A percentile compares a stretch with the other conserved stretches of the same genome.
These are phyloP conservation scores for Salicornia ramosissima DNA, from an alignment of 148 eudicot genomes.

Conservation along the genomic window DNA sequence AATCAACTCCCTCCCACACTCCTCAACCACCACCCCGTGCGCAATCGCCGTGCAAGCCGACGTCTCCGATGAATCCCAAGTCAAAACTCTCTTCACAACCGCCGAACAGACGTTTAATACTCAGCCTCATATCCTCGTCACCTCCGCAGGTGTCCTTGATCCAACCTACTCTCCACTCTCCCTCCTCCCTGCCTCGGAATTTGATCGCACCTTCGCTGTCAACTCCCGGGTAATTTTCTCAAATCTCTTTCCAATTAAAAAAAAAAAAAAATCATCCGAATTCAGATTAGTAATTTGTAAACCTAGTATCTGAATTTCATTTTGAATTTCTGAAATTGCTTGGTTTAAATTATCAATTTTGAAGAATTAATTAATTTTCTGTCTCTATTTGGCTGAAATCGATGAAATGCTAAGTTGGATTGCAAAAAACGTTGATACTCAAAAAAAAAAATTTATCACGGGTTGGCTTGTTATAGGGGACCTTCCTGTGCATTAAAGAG, in stretches of 20 bases:
- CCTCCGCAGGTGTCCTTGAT: conserved; percentile 34
- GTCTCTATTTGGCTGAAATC: too few relatives aligned
- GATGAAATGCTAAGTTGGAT: too few relatives aligned
- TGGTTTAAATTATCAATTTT: too few relatives aligned
- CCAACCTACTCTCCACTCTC: conserved; percentile 21
- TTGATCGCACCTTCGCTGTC: conserved; percentile 28
- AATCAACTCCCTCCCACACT: conserved; percentile 18
- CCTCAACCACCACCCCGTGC: conserved; percentile 9
- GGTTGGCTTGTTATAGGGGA: conserved; percentile 18
- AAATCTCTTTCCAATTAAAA: too few relatives aligned
- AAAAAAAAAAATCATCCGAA: too few relatives aligned
- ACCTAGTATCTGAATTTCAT: too few relatives aligned
- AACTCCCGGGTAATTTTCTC: conserved; percentile 20
- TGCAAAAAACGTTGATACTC: too few relatives aligned
- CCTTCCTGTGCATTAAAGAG: conserved; percentile 34
- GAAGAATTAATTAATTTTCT: too few relatives aligned
- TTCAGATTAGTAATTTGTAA: too few relatives aligned
- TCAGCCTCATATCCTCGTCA: conserved; percentile 35
- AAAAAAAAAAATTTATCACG: too few relatives aligned
- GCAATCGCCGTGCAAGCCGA: conserved; percentile 38
- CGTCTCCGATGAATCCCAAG: conserved; percentile 32
- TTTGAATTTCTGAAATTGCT: too few relatives aligned
- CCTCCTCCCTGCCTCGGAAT: conserved; percentile 18
- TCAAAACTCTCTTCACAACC: conserved; percentile 26
- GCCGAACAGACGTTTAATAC: conserved; percentile 27